phyloP scores from a whole-genome alignment of 805 yeast species.

The Zygoascus ofunaensis region DNA sequence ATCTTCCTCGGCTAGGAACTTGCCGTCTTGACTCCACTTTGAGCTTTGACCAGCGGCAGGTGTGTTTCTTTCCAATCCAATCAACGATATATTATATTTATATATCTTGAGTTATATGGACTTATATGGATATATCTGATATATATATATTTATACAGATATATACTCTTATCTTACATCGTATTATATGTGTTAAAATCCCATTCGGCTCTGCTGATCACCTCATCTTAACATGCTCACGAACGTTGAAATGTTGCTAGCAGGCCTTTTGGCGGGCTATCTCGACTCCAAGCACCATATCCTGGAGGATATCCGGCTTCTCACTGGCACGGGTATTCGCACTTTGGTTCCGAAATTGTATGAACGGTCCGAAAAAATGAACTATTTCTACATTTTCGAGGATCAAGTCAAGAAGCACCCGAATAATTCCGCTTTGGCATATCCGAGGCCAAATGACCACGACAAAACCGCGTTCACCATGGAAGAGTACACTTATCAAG shows the following conservation, averaged over 20 bases:
- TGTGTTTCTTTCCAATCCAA: too few species aligned
- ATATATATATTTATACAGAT: too few species aligned
- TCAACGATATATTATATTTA: too few species aligned
- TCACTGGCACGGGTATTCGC: constrained; percentile 36
- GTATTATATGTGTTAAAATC: too few species aligned
- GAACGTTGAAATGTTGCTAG: constrained; percentile 9
- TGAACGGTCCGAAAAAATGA: constrained; percentile 33
- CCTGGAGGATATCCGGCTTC: constrained; percentile 46
- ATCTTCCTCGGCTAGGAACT: too few species aligned
- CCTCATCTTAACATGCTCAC: too few species aligned
- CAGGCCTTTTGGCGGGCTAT: constrained; percentile 31
- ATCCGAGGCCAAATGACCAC: constrained; percentile 38
- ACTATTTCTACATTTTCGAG: constrained; percentile 67
- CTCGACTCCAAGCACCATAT: constrained; percentile 40
- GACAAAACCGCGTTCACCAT: constrained; percentile 38
- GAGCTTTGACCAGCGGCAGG: too few species aligned
- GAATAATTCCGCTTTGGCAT: constrained; percentile 51
- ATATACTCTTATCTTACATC: too few species aligned
- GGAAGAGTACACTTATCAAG: constrained; percentile 58
- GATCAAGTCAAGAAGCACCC: constrained; percentile 41
- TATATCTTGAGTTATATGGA: too few species aligned
- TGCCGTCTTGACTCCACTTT: too few species aligned
- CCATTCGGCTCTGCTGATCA: too few species aligned
- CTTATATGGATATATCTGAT: too few species aligned
- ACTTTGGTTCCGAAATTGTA: constrained; percentile 29